phyloP scores from a whole-genome alignment of 108 stramenopile species.

The Epipyxis sp. region DNA sequence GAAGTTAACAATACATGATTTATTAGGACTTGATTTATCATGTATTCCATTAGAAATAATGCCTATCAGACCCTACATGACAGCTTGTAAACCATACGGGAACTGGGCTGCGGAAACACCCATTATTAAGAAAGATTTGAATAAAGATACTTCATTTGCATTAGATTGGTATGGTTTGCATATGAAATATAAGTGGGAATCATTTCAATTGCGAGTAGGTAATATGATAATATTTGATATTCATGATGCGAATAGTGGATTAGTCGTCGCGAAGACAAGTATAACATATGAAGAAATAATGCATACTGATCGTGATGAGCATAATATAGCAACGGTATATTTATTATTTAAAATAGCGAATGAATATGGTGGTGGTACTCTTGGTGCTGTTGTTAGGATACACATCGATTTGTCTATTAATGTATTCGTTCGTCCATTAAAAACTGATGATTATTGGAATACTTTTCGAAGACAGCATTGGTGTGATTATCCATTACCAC shows the following conservation, averaged over 20 bases:
- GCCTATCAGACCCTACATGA: not conserved
- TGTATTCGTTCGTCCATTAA: not conserved
- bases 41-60: not conserved
- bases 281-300: not conserved
- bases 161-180: too few relatives aligned
- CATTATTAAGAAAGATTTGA: not conserved
- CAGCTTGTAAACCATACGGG: conserved; percentile 12
- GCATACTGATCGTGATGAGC: not conserved
- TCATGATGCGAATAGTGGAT: not conserved
- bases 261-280: not conserved
- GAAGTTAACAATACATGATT: not conserved
- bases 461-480: conserved; percentile 19
- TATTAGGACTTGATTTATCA: not conserved
- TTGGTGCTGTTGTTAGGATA: not conserved
- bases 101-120: conserved; percentile 24
- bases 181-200: not conserved
- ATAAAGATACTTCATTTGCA: not conserved
- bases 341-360: not conserved
- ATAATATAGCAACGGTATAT: not conserved
- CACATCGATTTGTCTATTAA: conserved; percentile 6
- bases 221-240: not conserved
- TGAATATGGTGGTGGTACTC: not conserved
- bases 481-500: conserved; percentile 5
- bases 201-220: not conserved
- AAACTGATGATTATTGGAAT: not conserved